Base-by-base conservation (phyloP, 2,329 filamentous ascomycete genomes). In the Claviceps pusilla region DNA sequence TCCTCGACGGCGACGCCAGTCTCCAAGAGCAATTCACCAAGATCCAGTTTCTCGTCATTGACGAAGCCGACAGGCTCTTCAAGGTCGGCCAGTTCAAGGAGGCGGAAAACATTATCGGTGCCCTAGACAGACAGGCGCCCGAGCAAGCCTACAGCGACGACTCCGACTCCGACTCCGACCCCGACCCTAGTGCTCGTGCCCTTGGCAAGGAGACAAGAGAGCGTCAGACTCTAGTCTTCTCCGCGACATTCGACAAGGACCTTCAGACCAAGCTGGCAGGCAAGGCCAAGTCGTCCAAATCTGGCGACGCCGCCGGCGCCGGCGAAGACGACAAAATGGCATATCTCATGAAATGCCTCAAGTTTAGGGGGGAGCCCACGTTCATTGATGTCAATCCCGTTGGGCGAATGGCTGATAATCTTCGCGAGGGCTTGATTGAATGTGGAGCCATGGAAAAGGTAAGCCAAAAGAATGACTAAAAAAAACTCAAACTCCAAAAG, bases 41-140 rank as follows among this genome's bases (percentile, higher is more conserved):
- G 51, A 84, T 95, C 50, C 76, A 79, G 51, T 97, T 91, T 65
- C 72, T 98, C 2, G 89, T 97, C 0, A 78, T 98, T 1, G 93
- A 98, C 62, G 93, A 98, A 68, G 93, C 93, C 0, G 93, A 98
- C 71, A 79, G 93, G 52, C 75, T 98, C 19, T 77, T 98, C 57
- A 93, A 89, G 52, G 87, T 94, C 60, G 93, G 93, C 0, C 87
- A 96, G 65, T 98, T 95, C 71, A 91, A 96, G 68, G 93, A 98
- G 67, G 83, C 90, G 4, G 85, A 90, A 60, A 85, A 95, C 55
- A 95, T 98, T 28, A 70, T 98, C 16, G 83, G 82, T 55, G 82
- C 88, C 0, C 71, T 98, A 10, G 89, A 96, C 63, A 77, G 83
- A 33, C 72, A 77, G 43, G 82, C 88, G 48, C 84, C 87, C 2